These are phyloP conservation scores for Hymenotorrendiella dingleyae DNA, from an alignment of 2,329 filamentous ascomycete genomes.

Conservation along the genomic window DNA sequence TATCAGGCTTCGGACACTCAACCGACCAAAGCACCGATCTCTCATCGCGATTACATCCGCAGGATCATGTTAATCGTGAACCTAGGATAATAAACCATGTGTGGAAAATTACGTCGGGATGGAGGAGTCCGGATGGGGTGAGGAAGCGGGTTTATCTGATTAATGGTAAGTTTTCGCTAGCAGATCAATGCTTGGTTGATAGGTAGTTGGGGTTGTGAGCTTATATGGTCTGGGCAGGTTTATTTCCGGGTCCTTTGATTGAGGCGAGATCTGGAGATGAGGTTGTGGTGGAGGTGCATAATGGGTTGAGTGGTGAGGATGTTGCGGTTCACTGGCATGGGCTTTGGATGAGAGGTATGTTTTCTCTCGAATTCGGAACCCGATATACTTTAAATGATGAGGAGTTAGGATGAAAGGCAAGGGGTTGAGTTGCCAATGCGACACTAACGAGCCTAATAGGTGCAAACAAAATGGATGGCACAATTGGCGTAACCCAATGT, in stretches of 20 bases:
- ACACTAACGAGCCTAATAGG: constrained; percentile 15
- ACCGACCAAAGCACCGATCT: too few relatives aligned
- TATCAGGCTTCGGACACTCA: too few relatives aligned
- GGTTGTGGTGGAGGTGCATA: constrained; percentile 36
- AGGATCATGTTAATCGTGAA: constrained; percentile 35
- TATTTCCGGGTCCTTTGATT: constrained; percentile 35
- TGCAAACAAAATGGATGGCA: constrained; percentile 16
- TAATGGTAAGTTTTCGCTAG: constrained; percentile 34
- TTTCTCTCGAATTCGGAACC: not conserved
- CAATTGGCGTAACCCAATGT: constrained; percentile 13
- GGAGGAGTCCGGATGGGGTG: constrained; percentile 41
- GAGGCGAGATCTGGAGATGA: constrained; percentile 39
- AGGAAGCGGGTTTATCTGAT: constrained; percentile 41
- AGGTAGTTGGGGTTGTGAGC: not conserved
- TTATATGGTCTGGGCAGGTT: not conserved
- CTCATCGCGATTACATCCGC: constrained; percentile 33
- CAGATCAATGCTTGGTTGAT: not conserved
- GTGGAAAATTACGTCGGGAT: constrained; percentile 36
- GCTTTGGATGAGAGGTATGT: constrained; percentile 17
- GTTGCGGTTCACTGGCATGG: constrained; percentile 40
- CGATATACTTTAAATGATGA: not conserved
- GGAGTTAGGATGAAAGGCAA: too few relatives aligned
- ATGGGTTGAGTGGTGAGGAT: constrained; percentile 29
- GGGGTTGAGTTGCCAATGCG: too few relatives aligned
- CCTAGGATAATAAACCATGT: constrained; percentile 29